Evolutionary conservation across 1,139 yeast genomes (phyloP), one percentile per base, ranked within the genome.

Genomic region (Taiozyma sp.): DNA sequence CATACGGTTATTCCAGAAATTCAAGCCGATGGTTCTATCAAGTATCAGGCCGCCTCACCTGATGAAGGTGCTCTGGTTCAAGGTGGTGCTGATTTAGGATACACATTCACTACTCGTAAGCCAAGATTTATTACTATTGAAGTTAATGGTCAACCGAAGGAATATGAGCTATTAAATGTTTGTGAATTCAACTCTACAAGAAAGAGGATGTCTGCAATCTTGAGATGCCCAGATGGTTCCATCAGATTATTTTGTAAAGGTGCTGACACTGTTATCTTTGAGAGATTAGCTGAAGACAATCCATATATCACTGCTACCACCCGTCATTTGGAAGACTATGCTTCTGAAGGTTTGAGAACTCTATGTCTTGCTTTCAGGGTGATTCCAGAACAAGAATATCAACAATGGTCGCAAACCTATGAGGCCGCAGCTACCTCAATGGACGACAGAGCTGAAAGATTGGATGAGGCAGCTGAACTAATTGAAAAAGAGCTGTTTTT

Each of bases 61-160:
- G 99, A 95, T 71, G 99, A 95, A 73, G 99, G 99, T 51, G 99
- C 99, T 0, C 75, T 95, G 56, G 99, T 95, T 4, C 92, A 93
- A 62, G 99, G 99, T 53, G 99, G 97, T 22, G 95, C 97, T 0
- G 77, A 75, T 62, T 74, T 93, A 50, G 98, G 97, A 0, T 93
- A 87, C 66, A 84, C 79, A 57, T 95, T 95, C 66, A 78, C 80
- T 13, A 82, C 91, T 46, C 87, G 99, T 71, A 83, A 84, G 51
- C 99, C 99, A 8, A 85, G 84, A 57, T 79, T 88, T 27, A 87
- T 95, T 43, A 81, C 90, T 0, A 77, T 95, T 46, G 80, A 82
- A 50, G 71, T 77, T 23, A 66, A 68, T 40, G 68, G 65, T 4
- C 55, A 59, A 22, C 79, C 78, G 6, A 67, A 71, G 54, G 74